These are phyloP conservation scores for Physaria fendleri DNA, from an alignment of 345 rosid species.

Conservation along the genomic window DNA sequence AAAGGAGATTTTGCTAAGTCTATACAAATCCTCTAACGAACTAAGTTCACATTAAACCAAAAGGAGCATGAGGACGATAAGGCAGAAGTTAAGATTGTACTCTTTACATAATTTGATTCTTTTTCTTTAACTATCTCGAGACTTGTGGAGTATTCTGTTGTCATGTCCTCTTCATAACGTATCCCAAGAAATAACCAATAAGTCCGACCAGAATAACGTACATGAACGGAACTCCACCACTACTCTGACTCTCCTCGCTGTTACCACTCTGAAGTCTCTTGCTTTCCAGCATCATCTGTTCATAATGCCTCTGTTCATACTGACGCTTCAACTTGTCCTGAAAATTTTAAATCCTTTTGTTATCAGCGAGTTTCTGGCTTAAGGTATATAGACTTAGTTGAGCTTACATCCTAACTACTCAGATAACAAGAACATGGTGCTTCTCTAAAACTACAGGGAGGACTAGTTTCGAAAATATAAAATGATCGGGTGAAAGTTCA, in stretches of 20 bases:
- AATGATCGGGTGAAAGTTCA: background rate
- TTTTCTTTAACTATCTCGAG: background rate
- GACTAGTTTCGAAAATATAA: background rate
- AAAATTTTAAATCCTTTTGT: too few species aligned
- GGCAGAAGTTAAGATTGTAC: constrained; percentile 16
- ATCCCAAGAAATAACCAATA: constrained; percentile 66
- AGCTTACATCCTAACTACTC: too few species aligned
- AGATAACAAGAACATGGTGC: too few species aligned
- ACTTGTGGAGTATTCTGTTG: background rate
- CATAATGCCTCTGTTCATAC: too few species aligned
- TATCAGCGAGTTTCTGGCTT: too few species aligned
- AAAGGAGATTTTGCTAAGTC: background rate
- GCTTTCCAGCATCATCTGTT: too few species aligned
- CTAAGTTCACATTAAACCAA: constrained; percentile 5
- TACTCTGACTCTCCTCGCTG: too few species aligned
- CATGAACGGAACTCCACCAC: constrained; percentile 39
- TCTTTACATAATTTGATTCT: constrained; percentile 22
- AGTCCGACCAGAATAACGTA: constrained; percentile 59
- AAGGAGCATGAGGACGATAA: constrained; percentile 15
- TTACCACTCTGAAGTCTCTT: too few species aligned
- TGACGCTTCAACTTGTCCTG: constrained; percentile 64
- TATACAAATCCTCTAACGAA: constrained; percentile 13
- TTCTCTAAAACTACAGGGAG: background rate
- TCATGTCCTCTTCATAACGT: constrained; percentile 61
- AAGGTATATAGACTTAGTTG: too few species aligned